Base-by-base conservation (phyloP, 2,329 filamentous ascomycete genomes). In the Metarhizium brunneum region DNA sequence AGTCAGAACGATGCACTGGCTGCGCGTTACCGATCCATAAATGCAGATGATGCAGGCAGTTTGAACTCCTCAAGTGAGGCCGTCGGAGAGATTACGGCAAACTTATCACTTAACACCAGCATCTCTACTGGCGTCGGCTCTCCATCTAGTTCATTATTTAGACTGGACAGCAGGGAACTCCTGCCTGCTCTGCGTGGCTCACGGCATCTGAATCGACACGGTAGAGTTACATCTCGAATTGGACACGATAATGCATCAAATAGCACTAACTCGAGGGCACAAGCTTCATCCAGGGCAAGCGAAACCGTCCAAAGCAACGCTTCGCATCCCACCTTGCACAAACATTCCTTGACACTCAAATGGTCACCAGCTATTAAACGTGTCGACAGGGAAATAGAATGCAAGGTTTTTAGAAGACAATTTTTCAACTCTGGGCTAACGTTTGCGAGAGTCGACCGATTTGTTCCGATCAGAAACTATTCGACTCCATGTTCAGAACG, bases 381-480 rank as follows among this genome's bases (percentile, higher is more conserved):
- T 3, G 6, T 30, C 2, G 13, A 30, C 45, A 8, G 25, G 6
- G 11, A 14, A 29, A 14, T 30, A 20, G 25, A 30, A 29, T 13
- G 5, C 13, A 30, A 13, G 1, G 5, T 2, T 30, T 30, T 30
- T 14, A 30, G 25, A n/a, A 18, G 45, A 20, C 13, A 10, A 16
- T 16, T 48, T 20, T 20, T n/a, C 6, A 29, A 48, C 20, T n/a
- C 5, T 8, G 48, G 45, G 16, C 35, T 47, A 25, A 32, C 20
- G n/a, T 48, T 53, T 16, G 32, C 53, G 30, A 47, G 20, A 43
- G 40, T 73, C 3, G 79, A 83, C 60, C 76, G 80, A 50, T 83
- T 81, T 59, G 69, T 83, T 4, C 76, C 80, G 13, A 65, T 65
- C 8, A 69, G 77, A 57, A 68, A 74, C 40, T 58, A 62, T 14